Evolutionary conservation across 2,329 filamentous ascomycete species (phyloP).

Genomic region (Chaetomiaceae sp.): DNA sequence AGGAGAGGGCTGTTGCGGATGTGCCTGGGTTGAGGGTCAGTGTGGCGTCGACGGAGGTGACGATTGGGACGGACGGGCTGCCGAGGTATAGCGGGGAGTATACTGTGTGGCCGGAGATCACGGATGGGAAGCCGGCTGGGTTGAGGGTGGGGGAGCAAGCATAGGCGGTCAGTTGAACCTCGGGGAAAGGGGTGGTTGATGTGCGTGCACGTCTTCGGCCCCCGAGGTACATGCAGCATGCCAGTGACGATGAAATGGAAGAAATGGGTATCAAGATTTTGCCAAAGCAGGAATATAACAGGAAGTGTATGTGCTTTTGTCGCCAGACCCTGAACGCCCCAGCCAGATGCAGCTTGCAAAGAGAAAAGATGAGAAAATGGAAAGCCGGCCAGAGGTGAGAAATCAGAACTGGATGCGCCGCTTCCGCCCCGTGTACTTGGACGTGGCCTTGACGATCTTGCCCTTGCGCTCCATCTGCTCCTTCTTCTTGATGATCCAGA

Average conservation of each 20-base stretch:
- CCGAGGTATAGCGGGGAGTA: constrained; percentile 23
- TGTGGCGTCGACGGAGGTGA: constrained; percentile 25
- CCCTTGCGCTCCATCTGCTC: constrained; percentile 93
- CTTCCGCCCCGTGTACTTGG: constrained; percentile 91
- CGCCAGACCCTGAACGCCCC: constrained; percentile 19
- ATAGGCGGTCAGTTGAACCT: too few relatives aligned
- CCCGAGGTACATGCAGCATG: too few relatives aligned
- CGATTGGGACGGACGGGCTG: constrained; percentile 24
- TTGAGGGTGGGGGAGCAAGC: constrained; percentile 15
- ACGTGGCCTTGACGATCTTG: constrained; percentile 85
- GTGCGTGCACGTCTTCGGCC: too few relatives aligned
- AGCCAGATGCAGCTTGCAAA: constrained; percentile 14
- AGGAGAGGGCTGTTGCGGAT: constrained; percentile 17
- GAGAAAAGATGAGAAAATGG: background rate
- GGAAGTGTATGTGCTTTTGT: constrained; percentile 5
- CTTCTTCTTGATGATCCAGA: constrained; percentile 81
- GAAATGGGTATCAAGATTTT: constrained; percentile 24
- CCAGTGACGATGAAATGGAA: background rate
- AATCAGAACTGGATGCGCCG: constrained; percentile 68
- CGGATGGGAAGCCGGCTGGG: constrained; percentile 23
- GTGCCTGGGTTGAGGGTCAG: constrained; percentile 26
- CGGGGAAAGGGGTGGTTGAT: too few relatives aligned
- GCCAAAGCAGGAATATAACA: constrained; percentile 4
- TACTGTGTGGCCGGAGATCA: constrained; percentile 23
- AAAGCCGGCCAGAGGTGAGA: background rate